Evolutionary conservation across 2,329 filamentous ascomycete species (phyloP).

Genomic region (Byssochlamys sp.): DNA sequence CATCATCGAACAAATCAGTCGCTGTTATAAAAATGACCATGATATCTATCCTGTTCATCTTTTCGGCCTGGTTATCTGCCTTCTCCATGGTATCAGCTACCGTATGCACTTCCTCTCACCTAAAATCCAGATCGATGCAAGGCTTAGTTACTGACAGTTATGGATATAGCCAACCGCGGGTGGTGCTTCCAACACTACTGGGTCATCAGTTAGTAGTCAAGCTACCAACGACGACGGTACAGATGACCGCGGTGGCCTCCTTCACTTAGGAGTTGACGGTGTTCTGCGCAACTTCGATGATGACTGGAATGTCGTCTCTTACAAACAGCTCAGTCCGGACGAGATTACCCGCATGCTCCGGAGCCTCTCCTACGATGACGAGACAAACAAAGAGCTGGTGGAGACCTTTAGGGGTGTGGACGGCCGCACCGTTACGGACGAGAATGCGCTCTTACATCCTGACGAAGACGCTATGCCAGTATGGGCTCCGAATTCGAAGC

Average conservation of each 20-base stretch:
- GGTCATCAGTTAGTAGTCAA: too few relatives aligned
- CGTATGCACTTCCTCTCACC: too few relatives aligned
- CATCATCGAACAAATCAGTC: too few relatives aligned
- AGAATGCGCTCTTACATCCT: neutral
- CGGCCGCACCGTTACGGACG: neutral
- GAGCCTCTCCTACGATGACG: neutral
- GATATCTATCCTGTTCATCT: too few relatives aligned
- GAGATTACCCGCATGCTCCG: neutral
- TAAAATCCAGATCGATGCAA: too few relatives aligned
- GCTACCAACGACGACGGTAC: too few relatives aligned
- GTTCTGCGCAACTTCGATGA: neutral
- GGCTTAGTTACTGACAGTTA: too few relatives aligned
- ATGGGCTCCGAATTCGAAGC: neutral
- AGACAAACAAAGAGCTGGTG: neutral
- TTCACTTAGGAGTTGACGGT: neutral
- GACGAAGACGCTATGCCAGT: neutral
- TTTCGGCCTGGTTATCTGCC: too few relatives aligned
- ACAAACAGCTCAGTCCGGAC: neutral
- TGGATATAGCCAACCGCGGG: too few relatives aligned
- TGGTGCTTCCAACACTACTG: too few relatives aligned
- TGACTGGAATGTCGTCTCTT: neutral
- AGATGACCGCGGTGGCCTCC: neutral
- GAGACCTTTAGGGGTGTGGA: neutral
- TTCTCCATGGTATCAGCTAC: too few relatives aligned
- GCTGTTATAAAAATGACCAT: too few relatives aligned